A percentile compares a stretch with the other conserved stretches of the same genome.
phyloP scores from a whole-genome alignment of 2,329 filamentous ascomycete genomes.

The Ophiostoma perfectum region DNA sequence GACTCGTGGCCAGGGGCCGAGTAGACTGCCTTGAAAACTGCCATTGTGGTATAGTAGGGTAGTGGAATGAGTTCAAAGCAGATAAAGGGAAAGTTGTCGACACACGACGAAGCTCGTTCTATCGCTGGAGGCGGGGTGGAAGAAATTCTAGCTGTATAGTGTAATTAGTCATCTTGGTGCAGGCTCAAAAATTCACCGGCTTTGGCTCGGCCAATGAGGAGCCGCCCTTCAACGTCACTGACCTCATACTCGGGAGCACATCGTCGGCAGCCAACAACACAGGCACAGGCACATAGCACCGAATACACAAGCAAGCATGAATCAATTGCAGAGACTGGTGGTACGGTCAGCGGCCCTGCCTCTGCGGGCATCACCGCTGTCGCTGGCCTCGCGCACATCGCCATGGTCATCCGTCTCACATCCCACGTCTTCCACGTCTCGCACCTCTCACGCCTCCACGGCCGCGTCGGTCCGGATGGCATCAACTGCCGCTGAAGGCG shows the following conservation, averaged over 20 bases:
- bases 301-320: neutral
- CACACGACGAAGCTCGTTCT: neutral
- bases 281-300: neutral
- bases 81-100: neutral
- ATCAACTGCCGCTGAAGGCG: neutral
- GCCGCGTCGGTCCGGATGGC: neutral
- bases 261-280: neutral
- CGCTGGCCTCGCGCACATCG: neutral
- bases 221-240: neutral
- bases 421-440: neutral
- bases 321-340: constrained; percentile 6
- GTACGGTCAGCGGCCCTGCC: neutral
- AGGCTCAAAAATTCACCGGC: neutral
- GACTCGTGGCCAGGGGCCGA: constrained; percentile 21
- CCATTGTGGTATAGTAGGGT: constrained; percentile 10
- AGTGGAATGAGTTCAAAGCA: neutral
- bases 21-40: constrained; percentile 21
- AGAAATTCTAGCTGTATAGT: neutral
- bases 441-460: neutral
- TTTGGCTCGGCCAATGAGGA: neutral
- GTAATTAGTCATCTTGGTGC: neutral
- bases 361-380: neutral
- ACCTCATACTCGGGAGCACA: neutral
- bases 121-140: neutral
- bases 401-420: neutral